Base-by-base conservation (phyloP, 2,329 filamentous ascomycete genomes). In the Drechslerella dactyloides region DNA sequence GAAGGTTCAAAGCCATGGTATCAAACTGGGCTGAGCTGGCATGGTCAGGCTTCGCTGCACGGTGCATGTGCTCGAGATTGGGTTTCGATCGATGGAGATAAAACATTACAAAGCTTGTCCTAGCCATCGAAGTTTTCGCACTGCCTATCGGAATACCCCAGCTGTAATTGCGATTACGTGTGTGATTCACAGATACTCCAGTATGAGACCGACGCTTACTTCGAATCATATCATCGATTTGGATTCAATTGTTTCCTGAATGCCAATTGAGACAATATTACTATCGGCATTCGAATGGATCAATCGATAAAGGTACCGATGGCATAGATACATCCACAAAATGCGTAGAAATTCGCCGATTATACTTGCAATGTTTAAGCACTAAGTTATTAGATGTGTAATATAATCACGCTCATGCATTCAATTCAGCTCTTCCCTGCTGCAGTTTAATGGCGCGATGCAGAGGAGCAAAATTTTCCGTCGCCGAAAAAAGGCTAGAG, bases 71-170 rank as follows among this genome's bases (percentile, higher is more conserved):
- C 13, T 42, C n/a, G 37, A 42, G 37, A 42, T 42, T 42, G 37
- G n/a, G 37, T 42, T 42, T 42, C 37, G 37, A 42, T 42, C 27
- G 27, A 33, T 33, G 27, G 4, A 33, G 27, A 33, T 33, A 8
- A 3, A 33, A 8, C 27, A 33, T 33, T 33, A 3, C 27, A 33
- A 33, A 33, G 27, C 27, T 33, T 33, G 27, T 33, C 4, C 8
- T 33, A n/a, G n/a, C 27, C 5, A 1, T 44, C 40, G 30, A 51
- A 44, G 17, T 52, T 61, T 35, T 61, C 24, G 21, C 13, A 27
- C 21, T 37, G n/a, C n/a, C n/a, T n/a, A n/a, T n/a, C n/a, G n/a
- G n/a, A n/a, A n/a, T n/a, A n/a, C 40, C 19, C 3, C 27, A 33
- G 56, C 24, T 17, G 50, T 50, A 40, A 24, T 24, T 37, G 37